A percentile compares a stretch with the other conserved stretches of the same genome.
phyloP scores from a whole-genome alignment of 148 eudicot species.

The Tetragonia tetragonoides region DNA sequence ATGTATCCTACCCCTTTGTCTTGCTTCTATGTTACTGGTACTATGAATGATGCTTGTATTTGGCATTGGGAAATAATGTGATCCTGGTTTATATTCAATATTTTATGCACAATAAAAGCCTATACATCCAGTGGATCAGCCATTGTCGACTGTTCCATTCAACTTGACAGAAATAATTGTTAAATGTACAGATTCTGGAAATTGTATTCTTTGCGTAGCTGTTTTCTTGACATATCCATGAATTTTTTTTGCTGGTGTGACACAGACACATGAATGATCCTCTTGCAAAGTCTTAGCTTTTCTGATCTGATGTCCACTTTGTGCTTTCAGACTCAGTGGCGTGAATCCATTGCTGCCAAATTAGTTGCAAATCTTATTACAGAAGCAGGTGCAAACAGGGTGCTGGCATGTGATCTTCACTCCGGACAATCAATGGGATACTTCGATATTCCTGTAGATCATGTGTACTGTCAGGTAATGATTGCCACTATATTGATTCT shows the following conservation, averaged over 20 bases:
- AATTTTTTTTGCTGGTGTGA: no score
- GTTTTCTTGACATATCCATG: no score
- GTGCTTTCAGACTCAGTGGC: constrained; percentile 77
- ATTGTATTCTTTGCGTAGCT: not conserved
- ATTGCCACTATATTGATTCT: not conserved
- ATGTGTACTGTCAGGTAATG: constrained; percentile 79
- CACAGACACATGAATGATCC: not conserved
- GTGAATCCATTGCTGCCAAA: constrained; percentile 92
- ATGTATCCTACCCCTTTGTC: not conserved
- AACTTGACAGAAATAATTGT: not conserved
- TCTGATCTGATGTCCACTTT: constrained; percentile 9
- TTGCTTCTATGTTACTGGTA: not conserved
- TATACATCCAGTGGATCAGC: not conserved
- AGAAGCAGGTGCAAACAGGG: constrained; percentile 88
- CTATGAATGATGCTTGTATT: not conserved
- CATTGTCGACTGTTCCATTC: not conserved
- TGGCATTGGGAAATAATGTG: not conserved
- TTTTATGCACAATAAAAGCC: not conserved
- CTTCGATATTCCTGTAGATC: constrained; percentile 95
- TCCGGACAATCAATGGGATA: constrained; percentile 97
- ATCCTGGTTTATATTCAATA: not conserved
- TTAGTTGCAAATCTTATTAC: constrained; percentile 82
- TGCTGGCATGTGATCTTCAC: constrained; percentile 93
- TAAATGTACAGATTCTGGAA: not conserved
- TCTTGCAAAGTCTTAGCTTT: not conserved